Percentiles rank a stretch among this genome's conserved stretches.
Evolutionary conservation across 176 grass and related monocot genomes (phyloP).

Genomic region (Otatea glauca): DNA sequence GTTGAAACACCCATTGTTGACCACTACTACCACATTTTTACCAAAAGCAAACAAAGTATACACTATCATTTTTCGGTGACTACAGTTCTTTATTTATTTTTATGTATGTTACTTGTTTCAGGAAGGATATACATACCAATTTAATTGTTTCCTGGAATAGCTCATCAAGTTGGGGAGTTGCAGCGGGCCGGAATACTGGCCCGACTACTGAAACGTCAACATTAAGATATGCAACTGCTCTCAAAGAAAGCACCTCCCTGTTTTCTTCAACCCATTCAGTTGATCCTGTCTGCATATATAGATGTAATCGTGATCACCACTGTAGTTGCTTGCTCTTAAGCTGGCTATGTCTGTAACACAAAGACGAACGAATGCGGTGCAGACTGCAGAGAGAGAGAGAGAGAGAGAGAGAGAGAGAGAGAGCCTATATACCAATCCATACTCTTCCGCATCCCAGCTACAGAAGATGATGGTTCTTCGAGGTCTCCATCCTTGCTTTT

Average conservation of each 20-base stretch:
- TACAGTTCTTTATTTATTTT: background rate
- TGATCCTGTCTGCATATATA: conserved; percentile 73
- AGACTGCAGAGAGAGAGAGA: background rate
- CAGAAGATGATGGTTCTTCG: conserved; percentile 88
- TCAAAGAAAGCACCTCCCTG: conserved; percentile 61
- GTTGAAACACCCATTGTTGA: conserved; percentile 1
- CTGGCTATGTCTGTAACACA: background rate
- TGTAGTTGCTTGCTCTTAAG: background rate
- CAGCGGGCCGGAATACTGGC: conserved; percentile 54
- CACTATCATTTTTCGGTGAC: background rate
- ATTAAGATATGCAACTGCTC: conserved; percentile 87
- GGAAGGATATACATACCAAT: conserved; percentile 45
- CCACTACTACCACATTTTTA: no score
- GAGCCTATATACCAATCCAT: conserved; percentile 56
- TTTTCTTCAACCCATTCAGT: conserved; percentile 99
- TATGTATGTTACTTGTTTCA: background rate
- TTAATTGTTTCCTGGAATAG: conserved; percentile 74
- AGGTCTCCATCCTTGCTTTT: conserved; percentile 88
- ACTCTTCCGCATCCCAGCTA: conserved; percentile 97
- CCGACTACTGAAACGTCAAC: conserved; percentile 64
- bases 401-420: background rate
- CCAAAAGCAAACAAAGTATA: conserved; percentile 11
- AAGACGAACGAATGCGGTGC: background rate
- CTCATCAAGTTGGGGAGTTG: conserved; percentile 84
- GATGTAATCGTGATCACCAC: conserved; percentile 14